phyloP scores from a whole-genome alignment of 2,329 filamentous ascomycete genomes.

The Aschersonia sp. region DNA sequence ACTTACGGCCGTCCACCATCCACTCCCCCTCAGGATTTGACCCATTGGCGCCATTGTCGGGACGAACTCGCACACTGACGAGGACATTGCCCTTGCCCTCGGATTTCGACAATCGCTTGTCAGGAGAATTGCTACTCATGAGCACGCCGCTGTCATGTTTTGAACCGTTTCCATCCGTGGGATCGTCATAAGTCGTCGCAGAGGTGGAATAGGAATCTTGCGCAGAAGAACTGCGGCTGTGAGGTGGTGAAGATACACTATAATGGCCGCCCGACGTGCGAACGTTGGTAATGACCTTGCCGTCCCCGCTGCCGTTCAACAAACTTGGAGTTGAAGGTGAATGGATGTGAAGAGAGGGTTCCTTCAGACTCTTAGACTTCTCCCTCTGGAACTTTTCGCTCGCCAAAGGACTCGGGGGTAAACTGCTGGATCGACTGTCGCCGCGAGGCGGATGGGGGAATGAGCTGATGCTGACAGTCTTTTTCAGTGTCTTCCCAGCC shows the following conservation, averaged over 20 bases:
- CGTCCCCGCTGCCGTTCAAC: conserved; percentile 65
- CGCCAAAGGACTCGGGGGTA: conserved; percentile 47
- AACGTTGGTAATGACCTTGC: conserved; percentile 53
- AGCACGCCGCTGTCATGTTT: conserved; percentile 12
- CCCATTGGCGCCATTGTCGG: conserved; percentile 55
- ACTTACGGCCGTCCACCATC: conserved; percentile 76
- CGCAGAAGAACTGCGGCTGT: conserved; percentile 82
- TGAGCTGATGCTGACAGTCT: conserved; percentile 84
- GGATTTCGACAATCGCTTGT: conserved; percentile 36
- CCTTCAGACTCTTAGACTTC: conserved; percentile 42
- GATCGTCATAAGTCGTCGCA: conserved; percentile 77
- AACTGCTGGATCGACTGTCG: conserved; percentile 40
- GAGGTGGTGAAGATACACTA: conserved; percentile 67
- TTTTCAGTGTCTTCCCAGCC: conserved; percentile 59
- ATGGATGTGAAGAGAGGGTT: conserved; percentile 34
- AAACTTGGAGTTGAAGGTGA: conserved; percentile 51
- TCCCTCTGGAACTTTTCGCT: conserved; percentile 33
- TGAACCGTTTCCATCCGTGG: conserved; percentile 37
- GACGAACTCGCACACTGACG: conserved; percentile 86
- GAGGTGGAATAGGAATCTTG: conserved; percentile 88
- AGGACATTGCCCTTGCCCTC: conserved; percentile 90
- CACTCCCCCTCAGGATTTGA: conserved; percentile 64
- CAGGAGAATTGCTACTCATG: conserved; percentile 16
- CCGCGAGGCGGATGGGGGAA: conserved; percentile 81
- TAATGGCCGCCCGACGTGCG: conserved; percentile 63